These are phyloP conservation scores for Alternaria tenuissima DNA, from an alignment of 2,329 filamentous ascomycete species.

Conservation along the genomic window DNA sequence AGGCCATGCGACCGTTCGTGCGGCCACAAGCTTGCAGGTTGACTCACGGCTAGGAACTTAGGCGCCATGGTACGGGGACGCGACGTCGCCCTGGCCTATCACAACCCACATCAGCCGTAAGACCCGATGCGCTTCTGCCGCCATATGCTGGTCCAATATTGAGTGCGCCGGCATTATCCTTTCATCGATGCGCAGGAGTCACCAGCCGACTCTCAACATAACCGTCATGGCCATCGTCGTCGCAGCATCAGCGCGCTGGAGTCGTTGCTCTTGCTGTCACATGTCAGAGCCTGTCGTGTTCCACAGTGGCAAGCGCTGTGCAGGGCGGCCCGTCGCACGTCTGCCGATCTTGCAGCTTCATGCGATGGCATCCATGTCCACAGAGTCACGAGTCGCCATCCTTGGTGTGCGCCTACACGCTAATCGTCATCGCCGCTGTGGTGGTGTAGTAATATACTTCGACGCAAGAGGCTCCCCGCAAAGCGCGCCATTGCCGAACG, in stretches of 20 bases:
- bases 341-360: slow-evolving; percentile 30
- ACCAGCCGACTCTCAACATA: slow-evolving; percentile 21
- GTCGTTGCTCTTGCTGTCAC: slow-evolving; percentile 31
- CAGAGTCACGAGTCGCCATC: slow-evolving; percentile 35
- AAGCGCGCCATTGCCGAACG: slow-evolving; percentile 1
- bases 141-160: slow-evolving; percentile 30
- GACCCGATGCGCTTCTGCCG: slow-evolving; percentile 33
- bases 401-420: slow-evolving; percentile 20
- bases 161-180: slow-evolving; percentile 24
- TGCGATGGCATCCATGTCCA: slow-evolving; percentile 27
- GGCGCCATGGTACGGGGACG: slow-evolving; percentile 26
- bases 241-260: slow-evolving; percentile 4
- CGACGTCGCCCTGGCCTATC: slow-evolving; percentile 37
- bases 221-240: slow-evolving; percentile 6
- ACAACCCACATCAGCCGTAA: slow-evolving; percentile 23
- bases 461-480: slow-evolving; percentile 7
- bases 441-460: slow-evolving; percentile 12
- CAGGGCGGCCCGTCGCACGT: slow-evolving; percentile 43
- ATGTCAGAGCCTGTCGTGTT: slow-evolving; percentile 36
- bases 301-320: slow-evolving; percentile 38
- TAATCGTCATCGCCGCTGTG: slow-evolving; percentile 9
- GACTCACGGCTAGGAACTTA: slow-evolving; percentile 30
- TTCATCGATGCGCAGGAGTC: slow-evolving; percentile 20
- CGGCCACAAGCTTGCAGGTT: slow-evolving; percentile 30
- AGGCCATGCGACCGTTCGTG: slow-evolving; percentile 31